Evolutionary conservation across 805 yeast genomes (phyloP).

Genomic region (Ogataea chonburiensis): DNA sequence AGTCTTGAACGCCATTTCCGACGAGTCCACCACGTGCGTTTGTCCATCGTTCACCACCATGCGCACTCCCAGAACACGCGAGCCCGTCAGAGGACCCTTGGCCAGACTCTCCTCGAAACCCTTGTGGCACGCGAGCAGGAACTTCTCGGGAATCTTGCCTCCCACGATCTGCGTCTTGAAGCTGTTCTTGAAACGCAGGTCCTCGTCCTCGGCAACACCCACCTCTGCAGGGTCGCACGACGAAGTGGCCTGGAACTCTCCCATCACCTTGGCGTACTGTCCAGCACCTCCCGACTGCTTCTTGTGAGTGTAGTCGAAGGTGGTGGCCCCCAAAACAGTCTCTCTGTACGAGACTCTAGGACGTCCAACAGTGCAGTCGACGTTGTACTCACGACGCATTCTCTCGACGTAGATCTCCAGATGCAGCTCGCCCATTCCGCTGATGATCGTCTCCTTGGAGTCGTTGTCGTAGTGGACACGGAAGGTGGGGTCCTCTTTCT

Average conservation of each 20-base stretch:
- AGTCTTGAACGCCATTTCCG: slow-evolving; percentile 90
- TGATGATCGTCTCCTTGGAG: slow-evolving; percentile 89
- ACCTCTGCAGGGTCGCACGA: slow-evolving; percentile 52
- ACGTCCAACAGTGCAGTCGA: slow-evolving; percentile 91
- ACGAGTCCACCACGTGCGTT: slow-evolving; percentile 95
- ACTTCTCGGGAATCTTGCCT: slow-evolving; percentile 95
- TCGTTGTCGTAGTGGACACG: slow-evolving; percentile 87
- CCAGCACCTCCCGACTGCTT: slow-evolving; percentile 99
- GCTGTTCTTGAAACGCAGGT: slow-evolving; percentile 49
- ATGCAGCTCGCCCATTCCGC: slow-evolving; percentile 98
- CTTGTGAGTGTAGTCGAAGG: slow-evolving; percentile 93
- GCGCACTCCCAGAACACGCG: slow-evolving; percentile 84
- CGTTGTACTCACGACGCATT: slow-evolving; percentile 95
- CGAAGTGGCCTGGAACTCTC: slow-evolving; percentile 52
- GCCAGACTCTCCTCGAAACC: slow-evolving; percentile 94
- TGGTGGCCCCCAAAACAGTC: slow-evolving; percentile 68
- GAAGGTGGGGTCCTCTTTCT: slow-evolving; percentile 98
- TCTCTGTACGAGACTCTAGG: slow-evolving; percentile 99
- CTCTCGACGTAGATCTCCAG: slow-evolving; percentile 97
- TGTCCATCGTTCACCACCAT: slow-evolving; percentile 98
- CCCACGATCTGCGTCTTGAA: slow-evolving; percentile 91
- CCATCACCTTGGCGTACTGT: slow-evolving; percentile 96
- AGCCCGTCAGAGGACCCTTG: slow-evolving; percentile 96
- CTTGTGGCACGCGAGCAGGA: slow-evolving; percentile 87
- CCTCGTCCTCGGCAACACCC: slow-evolving; percentile 31